phyloP scores from a whole-genome alignment of 495 filamentous ascomycete genomes.

The Hypoxylon intermedium region DNA sequence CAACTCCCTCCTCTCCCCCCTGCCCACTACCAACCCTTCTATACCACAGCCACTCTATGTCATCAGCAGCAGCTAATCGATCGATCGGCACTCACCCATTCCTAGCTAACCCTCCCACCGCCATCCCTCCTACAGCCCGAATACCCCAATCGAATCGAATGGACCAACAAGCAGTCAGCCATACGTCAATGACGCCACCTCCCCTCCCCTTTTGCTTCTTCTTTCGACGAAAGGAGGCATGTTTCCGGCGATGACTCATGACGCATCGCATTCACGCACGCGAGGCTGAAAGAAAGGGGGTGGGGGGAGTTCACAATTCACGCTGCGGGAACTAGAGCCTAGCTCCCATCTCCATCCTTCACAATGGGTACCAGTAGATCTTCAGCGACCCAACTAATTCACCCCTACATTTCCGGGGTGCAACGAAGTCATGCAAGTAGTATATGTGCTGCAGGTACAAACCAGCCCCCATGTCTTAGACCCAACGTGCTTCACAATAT shows the following conservation, averaged over 20 bases:
- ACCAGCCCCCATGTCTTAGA: no score
- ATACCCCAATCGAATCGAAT: background rate
- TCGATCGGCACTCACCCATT: background rate
- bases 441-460: no score
- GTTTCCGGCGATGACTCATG: background rate
- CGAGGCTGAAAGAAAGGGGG: background rate
- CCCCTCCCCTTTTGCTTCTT: background rate
- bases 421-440: background rate
- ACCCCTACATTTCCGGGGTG: background rate
- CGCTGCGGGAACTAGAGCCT: background rate
- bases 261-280: background rate
- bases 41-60: background rate
- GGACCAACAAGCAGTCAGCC: no score
- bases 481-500: no score
- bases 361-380: background rate
- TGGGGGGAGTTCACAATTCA: background rate
- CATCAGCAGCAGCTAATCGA: background rate
- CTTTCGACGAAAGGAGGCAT: background rate
- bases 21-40: no score
- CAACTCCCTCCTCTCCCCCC: background rate
- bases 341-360: background rate
- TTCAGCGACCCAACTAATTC: background rate
- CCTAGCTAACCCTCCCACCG: no score
- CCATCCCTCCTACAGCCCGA: background rate
- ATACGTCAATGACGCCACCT: background rate